phyloP scores from a whole-genome alignment of 2,329 filamentous ascomycete genomes.

The Pseudogymnoascus sp. region DNA sequence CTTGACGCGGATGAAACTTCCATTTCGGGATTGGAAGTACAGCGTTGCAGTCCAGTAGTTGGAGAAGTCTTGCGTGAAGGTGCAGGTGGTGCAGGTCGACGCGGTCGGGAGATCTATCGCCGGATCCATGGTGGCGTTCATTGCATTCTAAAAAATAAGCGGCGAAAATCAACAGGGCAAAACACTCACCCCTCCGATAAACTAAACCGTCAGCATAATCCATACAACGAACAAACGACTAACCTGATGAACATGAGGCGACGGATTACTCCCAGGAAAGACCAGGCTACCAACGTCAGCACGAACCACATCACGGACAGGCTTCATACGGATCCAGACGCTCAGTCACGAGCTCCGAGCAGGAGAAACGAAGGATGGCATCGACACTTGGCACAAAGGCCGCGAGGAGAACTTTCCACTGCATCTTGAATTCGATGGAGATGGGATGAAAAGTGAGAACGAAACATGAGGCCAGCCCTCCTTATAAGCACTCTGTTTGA shows the following conservation, averaged over 20 bases:
- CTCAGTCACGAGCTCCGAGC: conserved; percentile 17
- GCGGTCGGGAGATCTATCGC: conserved; percentile 20
- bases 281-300: conserved; percentile 11
- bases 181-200: not conserved
- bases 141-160: conserved; percentile 26
- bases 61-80: conserved; percentile 30
- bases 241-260: conserved; percentile 17
- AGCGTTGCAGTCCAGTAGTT: conserved; percentile 29
- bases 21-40: conserved; percentile 26
- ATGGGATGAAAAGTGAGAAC: not conserved
- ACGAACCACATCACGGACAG: not conserved
- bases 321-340: conserved; percentile 15
- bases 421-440: conserved; percentile 9
- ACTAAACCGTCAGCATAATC: not conserved
- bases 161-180: not conserved
- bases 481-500: not conserved
- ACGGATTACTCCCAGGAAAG: conserved; percentile 12
- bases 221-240: conserved; percentile 6
- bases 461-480: not conserved
- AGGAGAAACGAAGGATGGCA: conserved; percentile 15
- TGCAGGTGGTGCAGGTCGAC: conserved; percentile 27
- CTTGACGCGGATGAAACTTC: conserved; percentile 26
- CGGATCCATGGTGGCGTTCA: conserved; percentile 33
- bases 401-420: conserved; percentile 10
- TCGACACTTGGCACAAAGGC: conserved; percentile 11